Evolutionary conservation across 164 flowering plant species (phyloP), one percentile per base, ranked within the genome.

Genomic region (Euptelea pleiosperma): DNA sequence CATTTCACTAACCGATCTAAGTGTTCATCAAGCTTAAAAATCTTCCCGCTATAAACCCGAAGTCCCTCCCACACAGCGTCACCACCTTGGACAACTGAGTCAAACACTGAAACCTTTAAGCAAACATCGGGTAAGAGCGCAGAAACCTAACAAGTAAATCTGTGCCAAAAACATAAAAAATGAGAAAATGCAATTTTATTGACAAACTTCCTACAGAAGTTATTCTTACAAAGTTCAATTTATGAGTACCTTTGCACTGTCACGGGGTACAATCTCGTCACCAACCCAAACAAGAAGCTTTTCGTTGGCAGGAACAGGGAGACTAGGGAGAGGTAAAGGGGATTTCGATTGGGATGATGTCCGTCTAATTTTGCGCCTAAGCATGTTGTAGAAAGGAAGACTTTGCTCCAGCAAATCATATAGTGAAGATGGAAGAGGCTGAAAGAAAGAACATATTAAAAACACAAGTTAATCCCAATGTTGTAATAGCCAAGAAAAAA

Each of bases 21-120:
- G 75, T 93, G 99, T 70, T 88, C 93, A 19, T 88, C 87, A 62
- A 93, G 95, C 72, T 88, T 93, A 65, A 93, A 87, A 58, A 90
- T 52, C 72, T 86, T 93, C 60, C 96, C 86, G 25, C 65, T 56
- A 63, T 90, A 85, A 59, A 93, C 66, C 54, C 96, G 83, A 64
- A 93, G 99, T 37, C 99, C 99, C 66, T 93, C 99, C 99, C 97
- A 86, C 29, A 85, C 99, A 39, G 83, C 87, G 72, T 93, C 99
- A 62, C 99, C 99, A 44, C 99, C 99, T 93, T 93, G 99, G 70
- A 93, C 99, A 65, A 90, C 79, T 1, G 99, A 93, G 68, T 93
- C 97, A 60, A 87, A 78, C 16, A 86, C 97, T 50, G 97, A 93
- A 76, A 93, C 96, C 99, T 93, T 58, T 42, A 47, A 60, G 40